Evolutionary conservation across 2,329 filamentous ascomycete genomes (phyloP).

Genomic region (Monosporascus sp.): DNA sequence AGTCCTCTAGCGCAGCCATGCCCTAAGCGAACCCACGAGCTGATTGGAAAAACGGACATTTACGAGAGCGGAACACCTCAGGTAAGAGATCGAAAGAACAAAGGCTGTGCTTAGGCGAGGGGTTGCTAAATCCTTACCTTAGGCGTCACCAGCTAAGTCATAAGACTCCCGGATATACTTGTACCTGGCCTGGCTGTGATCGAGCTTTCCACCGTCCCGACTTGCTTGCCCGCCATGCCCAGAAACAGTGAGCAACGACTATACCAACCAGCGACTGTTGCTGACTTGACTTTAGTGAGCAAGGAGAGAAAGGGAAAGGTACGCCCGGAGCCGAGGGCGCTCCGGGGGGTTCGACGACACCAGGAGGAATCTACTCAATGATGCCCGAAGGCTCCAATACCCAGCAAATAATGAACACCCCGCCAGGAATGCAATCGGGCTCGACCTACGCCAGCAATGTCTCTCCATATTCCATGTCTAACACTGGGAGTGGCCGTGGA

Average conservation of each 20-base stretch:
- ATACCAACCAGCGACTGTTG: not conserved
- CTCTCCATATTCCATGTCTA: constrained; percentile 13
- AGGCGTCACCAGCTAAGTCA: constrained; percentile 60
- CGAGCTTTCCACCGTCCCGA: constrained; percentile 55
- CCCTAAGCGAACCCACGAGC: constrained; percentile 5
- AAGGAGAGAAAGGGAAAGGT: constrained; percentile 35
- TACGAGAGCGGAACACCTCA: constrained; percentile 57
- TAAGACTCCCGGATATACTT: constrained; percentile 46
- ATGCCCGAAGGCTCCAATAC: constrained; percentile 8
- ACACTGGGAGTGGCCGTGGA: constrained; percentile 14
- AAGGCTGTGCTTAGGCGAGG: constrained; percentile 3
- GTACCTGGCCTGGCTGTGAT: constrained; percentile 48
- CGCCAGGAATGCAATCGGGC: constrained; percentile 18
- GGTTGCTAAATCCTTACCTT: constrained; percentile 19
- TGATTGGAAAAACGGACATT: constrained; percentile 44
- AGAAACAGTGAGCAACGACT: constrained; percentile 40
- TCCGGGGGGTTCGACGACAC: constrained; percentile 21
- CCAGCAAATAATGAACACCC: constrained; percentile 10
- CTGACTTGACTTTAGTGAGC: constrained; percentile 32
- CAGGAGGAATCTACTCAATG: constrained; percentile 13
- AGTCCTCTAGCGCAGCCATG: constrained; percentile 3
- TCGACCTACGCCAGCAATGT: constrained; percentile 14
- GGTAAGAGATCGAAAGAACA: constrained; percentile 32
- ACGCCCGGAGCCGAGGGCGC: constrained; percentile 17
- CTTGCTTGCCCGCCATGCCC: constrained; percentile 52